These are phyloP conservation scores for Tetrastigma voinierianum DNA, from an alignment of 164 flowering plant genomes.

Conservation along the genomic window DNA sequence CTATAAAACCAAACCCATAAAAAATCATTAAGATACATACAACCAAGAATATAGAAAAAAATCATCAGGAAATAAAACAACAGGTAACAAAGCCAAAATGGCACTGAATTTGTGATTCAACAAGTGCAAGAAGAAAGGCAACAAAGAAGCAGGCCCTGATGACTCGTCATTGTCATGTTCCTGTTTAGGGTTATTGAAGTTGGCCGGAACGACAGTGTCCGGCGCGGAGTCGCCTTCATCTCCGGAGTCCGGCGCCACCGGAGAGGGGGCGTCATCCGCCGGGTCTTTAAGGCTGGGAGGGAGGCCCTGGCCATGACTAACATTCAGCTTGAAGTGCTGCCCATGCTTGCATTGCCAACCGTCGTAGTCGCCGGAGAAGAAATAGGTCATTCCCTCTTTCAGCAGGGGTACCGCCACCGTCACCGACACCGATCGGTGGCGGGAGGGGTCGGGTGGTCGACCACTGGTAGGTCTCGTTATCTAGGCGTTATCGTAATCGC, in stretches of 20 bases:
- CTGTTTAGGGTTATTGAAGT: slow-evolving; percentile 51
- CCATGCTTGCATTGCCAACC: slow-evolving; percentile 86
- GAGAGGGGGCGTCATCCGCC: slow-evolving; percentile 45
- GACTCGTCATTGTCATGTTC: slow-evolving; percentile 25
- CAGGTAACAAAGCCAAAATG: slow-evolving; percentile 18
- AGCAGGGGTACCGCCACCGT: slow-evolving; percentile 59
- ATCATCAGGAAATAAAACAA: slow-evolving; percentile 15
- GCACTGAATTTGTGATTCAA: slow-evolving; percentile 10
- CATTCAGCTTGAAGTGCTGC: slow-evolving; percentile 72
- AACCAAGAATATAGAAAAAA: neutral
- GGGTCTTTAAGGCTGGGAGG: slow-evolving; percentile 48
- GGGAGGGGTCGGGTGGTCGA: slow-evolving; percentile 56
- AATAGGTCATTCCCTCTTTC: slow-evolving; percentile 69
- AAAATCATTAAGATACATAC: neutral
- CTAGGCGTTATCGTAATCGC: slow-evolving; percentile 57
- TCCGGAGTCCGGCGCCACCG: slow-evolving; percentile 35
- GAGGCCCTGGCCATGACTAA: slow-evolving; percentile 75
- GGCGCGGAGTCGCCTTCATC: slow-evolving; percentile 59
- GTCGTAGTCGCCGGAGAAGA: slow-evolving; percentile 85
- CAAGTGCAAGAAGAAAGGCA: slow-evolving; percentile 13
- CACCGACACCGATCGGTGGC: slow-evolving; percentile 32
- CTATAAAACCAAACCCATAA: neutral
- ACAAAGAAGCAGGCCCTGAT: slow-evolving; percentile 31
- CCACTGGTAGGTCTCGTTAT: slow-evolving; percentile 64
- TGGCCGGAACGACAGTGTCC: slow-evolving; percentile 59